Evolutionary conservation across 2,329 filamentous ascomycete genomes (phyloP).

Genomic region (Ophiostoma sp.): DNA sequence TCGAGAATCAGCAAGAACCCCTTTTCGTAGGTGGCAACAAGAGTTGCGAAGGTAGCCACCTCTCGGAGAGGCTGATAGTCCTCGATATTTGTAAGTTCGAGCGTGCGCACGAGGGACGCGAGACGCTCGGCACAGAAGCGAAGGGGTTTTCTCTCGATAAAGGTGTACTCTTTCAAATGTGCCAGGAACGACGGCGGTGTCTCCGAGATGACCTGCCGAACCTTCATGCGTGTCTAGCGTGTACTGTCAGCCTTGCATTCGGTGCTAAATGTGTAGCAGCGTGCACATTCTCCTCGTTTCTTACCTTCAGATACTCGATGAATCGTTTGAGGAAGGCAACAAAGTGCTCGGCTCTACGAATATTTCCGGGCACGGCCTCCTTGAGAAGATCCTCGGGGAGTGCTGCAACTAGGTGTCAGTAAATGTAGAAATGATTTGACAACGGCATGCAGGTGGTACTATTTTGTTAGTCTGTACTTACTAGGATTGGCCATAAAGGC

Average conservation of each 20-base stretch:
- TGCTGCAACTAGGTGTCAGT: slow-evolving; percentile 40
- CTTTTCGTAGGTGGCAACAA: slow-evolving; percentile 94
- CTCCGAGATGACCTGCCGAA: slow-evolving; percentile 93
- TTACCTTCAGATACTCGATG: slow-evolving; percentile 85
- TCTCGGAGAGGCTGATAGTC: slow-evolving; percentile 96
- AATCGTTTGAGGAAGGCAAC: slow-evolving; percentile 91
- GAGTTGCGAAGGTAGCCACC: slow-evolving; percentile 92
- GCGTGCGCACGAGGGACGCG: slow-evolving; percentile 86
- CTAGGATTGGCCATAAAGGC: slow-evolving; percentile 93
- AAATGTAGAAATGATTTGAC: not conserved
- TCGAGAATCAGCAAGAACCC: slow-evolving; percentile 96
- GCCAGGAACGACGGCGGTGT: slow-evolving; percentile 89
- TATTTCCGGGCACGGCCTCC: slow-evolving; percentile 95
- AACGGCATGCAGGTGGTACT: too few relatives aligned
- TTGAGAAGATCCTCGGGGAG: slow-evolving; percentile 89
- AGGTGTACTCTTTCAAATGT: slow-evolving; percentile 91
- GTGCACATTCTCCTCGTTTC: not conserved
- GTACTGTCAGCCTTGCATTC: not conserved
- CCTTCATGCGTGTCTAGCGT: slow-evolving; percentile 89
- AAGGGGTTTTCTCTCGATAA: slow-evolving; percentile 93
- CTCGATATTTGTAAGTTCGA: slow-evolving; percentile 96
- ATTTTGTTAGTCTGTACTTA: slow-evolving; percentile 27
- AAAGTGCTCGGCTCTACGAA: slow-evolving; percentile 92
- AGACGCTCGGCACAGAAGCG: slow-evolving; percentile 91
- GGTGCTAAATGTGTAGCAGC: not conserved